phyloP scores from a whole-genome alignment of 1,284 basidiomycete species.

The Trametes pubescens region DNA sequence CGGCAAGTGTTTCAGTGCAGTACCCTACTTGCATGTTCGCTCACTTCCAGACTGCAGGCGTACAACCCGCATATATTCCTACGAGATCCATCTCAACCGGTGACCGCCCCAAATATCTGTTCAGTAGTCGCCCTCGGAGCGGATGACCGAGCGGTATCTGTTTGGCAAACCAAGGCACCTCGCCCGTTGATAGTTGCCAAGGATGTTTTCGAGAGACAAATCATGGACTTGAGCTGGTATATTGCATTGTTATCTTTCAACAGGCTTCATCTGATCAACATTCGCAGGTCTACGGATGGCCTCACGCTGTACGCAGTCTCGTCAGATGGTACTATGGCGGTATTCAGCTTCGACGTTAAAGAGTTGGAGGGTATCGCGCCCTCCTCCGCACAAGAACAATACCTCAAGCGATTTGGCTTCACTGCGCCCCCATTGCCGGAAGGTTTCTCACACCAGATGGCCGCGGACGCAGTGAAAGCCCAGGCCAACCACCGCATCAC shows the following conservation, averaged over 20 bases:
- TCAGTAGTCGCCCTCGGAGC: slow-evolving; percentile 91
- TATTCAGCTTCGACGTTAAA: slow-evolving; percentile 80
- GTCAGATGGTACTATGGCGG: slow-evolving; percentile 93
- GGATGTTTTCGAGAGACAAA: slow-evolving; percentile 93
- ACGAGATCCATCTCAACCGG: slow-evolving; percentile 69
- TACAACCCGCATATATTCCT: slow-evolving; percentile 96
- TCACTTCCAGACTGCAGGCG: slow-evolving; percentile 53
- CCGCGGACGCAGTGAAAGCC: slow-evolving; percentile 25
- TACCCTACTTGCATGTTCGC: slow-evolving; percentile 18
- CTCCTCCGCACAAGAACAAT: slow-evolving; percentile 75
- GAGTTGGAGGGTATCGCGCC: slow-evolving; percentile 89
- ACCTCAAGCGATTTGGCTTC: slow-evolving; percentile 85
- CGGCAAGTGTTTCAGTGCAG: slow-evolving; percentile 57
- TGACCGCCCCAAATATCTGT: slow-evolving; percentile 80
- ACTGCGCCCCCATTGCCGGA: slow-evolving; percentile 66
- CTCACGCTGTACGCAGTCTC: slow-evolving; percentile 94
- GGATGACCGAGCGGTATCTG: slow-evolving; percentile 87
- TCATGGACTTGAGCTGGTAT: slow-evolving; percentile 96
- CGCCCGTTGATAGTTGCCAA: slow-evolving; percentile 92
- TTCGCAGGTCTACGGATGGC: slow-evolving; percentile 86
- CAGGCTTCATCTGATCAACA: background rate
- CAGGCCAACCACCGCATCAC: slow-evolving; percentile 48
- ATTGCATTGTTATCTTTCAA: slow-evolving; percentile 19
- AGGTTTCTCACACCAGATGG: slow-evolving; percentile 66
- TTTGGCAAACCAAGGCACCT: slow-evolving; percentile 93